These are phyloP conservation scores for Chalciporus sphaerocephalus DNA, from an alignment of 768 basidiomycete species.

Conservation along the genomic window DNA sequence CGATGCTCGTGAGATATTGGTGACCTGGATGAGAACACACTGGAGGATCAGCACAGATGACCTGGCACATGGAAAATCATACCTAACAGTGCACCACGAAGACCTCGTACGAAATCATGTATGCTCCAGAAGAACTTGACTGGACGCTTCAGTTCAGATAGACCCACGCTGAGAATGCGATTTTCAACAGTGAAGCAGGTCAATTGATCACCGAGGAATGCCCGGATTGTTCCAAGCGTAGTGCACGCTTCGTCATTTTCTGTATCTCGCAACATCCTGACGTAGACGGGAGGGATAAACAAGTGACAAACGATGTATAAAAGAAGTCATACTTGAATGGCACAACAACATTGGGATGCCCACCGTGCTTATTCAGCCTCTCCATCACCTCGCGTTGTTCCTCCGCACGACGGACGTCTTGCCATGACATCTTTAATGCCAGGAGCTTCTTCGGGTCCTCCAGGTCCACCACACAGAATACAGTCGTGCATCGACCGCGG, in stretches of 20 bases:
- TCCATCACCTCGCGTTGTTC: background rate
- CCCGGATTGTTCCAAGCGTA: constrained; percentile 4
- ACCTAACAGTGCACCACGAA: constrained; percentile 12
- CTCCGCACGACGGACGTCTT: constrained; percentile 2
- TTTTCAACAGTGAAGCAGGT: too few species aligned
- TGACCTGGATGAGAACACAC: too few species aligned
- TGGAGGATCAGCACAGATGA: too few species aligned
- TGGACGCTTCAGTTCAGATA: constrained; percentile 7
- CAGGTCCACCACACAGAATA: too few species aligned
- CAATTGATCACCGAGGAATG: background rate
- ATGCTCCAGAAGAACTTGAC: constrained; percentile 16
- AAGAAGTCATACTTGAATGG: constrained; percentile 1
- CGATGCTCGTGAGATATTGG: background rate
- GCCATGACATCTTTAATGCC: constrained; percentile 8
- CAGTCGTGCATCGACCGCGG: too few species aligned
- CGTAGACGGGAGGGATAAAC: too few species aligned
- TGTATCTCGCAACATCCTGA: too few species aligned
- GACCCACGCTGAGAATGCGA: background rate
- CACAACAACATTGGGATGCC: constrained; percentile 1
- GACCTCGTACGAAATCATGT: constrained; percentile 19
- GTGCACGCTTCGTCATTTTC: background rate
- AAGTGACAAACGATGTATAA: background rate
- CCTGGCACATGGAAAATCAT: too few species aligned
- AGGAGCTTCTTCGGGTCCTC: too few species aligned
- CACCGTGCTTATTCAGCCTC: background rate